Percentiles rank a stretch among this genome's conserved stretches.
These are phyloP conservation scores for Jaapia argillacea DNA, from an alignment of 768 basidiomycete genomes.

Conservation along the genomic window DNA sequence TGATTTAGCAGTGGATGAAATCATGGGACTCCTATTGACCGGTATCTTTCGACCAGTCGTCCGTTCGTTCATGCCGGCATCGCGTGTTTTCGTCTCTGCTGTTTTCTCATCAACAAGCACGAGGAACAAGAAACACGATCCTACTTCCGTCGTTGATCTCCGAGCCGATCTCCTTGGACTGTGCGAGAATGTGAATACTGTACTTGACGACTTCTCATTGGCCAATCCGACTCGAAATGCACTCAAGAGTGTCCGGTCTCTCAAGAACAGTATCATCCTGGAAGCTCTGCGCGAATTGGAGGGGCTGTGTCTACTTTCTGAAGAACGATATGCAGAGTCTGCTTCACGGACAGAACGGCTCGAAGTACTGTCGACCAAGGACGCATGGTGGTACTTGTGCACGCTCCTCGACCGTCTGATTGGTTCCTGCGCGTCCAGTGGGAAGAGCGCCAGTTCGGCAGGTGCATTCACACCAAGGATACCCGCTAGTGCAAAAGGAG, in stretches of 20 bases:
- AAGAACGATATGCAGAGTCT: conserved; percentile 23
- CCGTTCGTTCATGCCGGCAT: conserved; percentile 19
- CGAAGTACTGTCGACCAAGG: conserved; percentile 33
- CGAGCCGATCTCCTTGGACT: conserved; percentile 12
- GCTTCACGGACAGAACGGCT: conserved; percentile 18
- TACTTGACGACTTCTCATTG: conserved; percentile 8
- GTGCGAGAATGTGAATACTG: conserved; percentile 9
- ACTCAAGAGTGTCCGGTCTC: conserved; percentile 4
- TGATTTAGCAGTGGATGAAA: conserved; percentile 6
- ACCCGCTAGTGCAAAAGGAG: too few relatives aligned
- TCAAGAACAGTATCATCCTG: conserved; percentile 22
- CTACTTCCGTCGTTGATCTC: conserved; percentile 7
- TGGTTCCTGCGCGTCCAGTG: too few relatives aligned
- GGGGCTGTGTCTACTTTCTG: conserved; percentile 17
- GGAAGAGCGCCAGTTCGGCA: too few relatives aligned
- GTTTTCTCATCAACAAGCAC: conserved; percentile 6
- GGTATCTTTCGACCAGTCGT: conserved; percentile 18
- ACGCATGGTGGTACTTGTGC: conserved; percentile 45
- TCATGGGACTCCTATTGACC: conserved; percentile 10
- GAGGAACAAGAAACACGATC: conserved; percentile 6
- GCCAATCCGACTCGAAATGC: too few relatives aligned
- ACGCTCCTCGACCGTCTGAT: conserved; percentile 17
- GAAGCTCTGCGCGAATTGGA: conserved; percentile 28
- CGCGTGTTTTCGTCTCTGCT: conserved; percentile 9
- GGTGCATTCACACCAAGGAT: too few relatives aligned